Evolutionary conservation across 345 rosid species (phyloP).

Genomic region (Lagerstroemia speciosa): DNA sequence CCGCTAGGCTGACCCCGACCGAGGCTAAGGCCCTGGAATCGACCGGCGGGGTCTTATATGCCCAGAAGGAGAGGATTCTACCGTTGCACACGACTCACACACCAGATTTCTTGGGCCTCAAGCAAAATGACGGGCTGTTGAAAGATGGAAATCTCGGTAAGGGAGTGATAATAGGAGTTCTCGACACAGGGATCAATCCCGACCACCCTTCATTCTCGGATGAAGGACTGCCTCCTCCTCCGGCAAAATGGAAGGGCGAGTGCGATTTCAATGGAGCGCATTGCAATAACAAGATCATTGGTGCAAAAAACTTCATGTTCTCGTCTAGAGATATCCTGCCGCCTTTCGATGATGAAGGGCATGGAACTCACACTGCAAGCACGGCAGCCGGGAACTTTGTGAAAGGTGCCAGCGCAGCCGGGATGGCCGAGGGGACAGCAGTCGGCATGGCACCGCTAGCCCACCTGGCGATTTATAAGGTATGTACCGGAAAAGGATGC

Average conservation of each 20-base stretch:
- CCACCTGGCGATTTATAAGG: constrained; percentile 4
- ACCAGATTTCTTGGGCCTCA: constrained; percentile 26
- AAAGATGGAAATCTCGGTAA: constrained; percentile 18
- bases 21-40: constrained; percentile 18
- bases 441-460: constrained; percentile 6
- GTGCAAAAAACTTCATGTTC: constrained; percentile 19
- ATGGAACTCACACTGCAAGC: constrained; percentile 10
- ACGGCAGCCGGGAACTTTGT: constrained; percentile 4
- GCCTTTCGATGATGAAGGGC: constrained; percentile 3
- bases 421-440: not conserved
- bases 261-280: constrained; percentile 18
- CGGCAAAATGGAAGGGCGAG: constrained; percentile 31
- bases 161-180: constrained; percentile 29
- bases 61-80: not conserved
- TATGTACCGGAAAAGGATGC: not conserved
- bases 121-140: constrained; percentile 13
- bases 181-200: constrained; percentile 32
- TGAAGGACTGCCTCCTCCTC: constrained; percentile 16
- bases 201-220: constrained; percentile 28
- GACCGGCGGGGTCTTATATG: constrained; percentile 19
- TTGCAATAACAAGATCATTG: constrained; percentile 36
- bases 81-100: constrained; percentile 34
- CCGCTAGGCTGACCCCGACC: constrained; percentile 16
- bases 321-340: not conserved
- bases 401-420: not conserved